Evolutionary conservation across 768 basidiomycete species (phyloP).

Genomic region (Lyophyllum atratum): DNA sequence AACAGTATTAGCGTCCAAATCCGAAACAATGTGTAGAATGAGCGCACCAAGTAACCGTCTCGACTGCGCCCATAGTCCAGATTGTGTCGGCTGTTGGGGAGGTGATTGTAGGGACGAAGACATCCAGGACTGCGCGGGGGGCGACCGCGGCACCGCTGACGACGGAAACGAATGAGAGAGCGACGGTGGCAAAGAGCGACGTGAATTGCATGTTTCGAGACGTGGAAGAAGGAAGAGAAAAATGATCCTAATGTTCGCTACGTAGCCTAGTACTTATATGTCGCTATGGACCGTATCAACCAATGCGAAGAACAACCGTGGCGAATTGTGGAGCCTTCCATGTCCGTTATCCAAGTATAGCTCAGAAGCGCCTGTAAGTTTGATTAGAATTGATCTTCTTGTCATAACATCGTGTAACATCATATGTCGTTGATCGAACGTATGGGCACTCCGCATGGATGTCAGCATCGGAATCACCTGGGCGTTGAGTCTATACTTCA

Average conservation of each 20-base stretch:
- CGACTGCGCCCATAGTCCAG: constrained; percentile 28
- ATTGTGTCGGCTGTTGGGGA: constrained; percentile 27
- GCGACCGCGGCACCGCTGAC: constrained; percentile 20
- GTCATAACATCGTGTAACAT: not conserved
- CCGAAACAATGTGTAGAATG: no score
- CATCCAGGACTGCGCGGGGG: constrained; percentile 27
- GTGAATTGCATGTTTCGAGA: constrained; percentile 20
- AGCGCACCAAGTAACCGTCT: constrained; percentile 31
- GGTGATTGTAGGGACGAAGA: constrained; percentile 31
- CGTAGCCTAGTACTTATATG: not conserved
- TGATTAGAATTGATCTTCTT: not conserved
- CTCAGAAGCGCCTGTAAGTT: not conserved
- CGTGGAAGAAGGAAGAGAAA: not conserved
- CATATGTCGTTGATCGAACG: not conserved
- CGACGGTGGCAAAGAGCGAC: constrained; percentile 24
- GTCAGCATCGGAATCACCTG: not conserved
- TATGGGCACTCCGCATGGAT: not conserved
- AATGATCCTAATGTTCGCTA: not conserved
- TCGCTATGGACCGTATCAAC: not conserved
- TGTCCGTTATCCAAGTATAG: not conserved
- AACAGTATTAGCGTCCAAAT: not conserved
- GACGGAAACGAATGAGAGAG: constrained; percentile 26
- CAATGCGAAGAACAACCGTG: not conserved
- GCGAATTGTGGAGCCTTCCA: constrained; percentile 9
- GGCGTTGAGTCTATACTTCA: not conserved